Percentiles rank a stretch among this genome's conserved stretches.
Conservation (phyloP, 1,284 basidiomycete genomes). For the Marasmius fiardii region DNA sequence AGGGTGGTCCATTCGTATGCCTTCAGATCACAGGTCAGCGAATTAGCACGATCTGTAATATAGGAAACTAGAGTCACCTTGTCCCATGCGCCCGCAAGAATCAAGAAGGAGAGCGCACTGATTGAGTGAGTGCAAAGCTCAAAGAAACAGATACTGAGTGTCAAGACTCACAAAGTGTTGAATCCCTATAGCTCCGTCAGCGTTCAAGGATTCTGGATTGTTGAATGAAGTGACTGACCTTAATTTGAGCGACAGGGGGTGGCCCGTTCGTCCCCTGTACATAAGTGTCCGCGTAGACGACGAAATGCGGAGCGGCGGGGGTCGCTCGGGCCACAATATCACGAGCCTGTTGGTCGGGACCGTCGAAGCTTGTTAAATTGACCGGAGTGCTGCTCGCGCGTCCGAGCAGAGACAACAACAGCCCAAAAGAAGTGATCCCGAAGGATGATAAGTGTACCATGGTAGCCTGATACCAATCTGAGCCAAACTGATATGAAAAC, state of each 20-base stretch:
- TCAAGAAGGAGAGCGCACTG: constrained; percentile 41
- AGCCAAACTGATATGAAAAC: background rate
- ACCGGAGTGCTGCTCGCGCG: constrained; percentile 17
- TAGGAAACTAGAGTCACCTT: constrained; percentile 20
- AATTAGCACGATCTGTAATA: background rate
- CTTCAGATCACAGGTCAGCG: background rate
- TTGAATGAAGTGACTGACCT: constrained; percentile 22
- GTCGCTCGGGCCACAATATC: constrained; percentile 38
- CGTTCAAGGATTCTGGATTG: background rate
- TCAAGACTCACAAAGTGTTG: constrained; percentile 44
- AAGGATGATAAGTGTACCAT: constrained; percentile 10
- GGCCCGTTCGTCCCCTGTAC: constrained; percentile 34
- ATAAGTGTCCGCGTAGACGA: constrained; percentile 40
- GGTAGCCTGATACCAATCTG: background rate
- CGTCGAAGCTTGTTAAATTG: constrained; percentile 20
- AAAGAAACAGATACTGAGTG: background rate
- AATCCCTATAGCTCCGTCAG: constrained; percentile 31
- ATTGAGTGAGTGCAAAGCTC: background rate
- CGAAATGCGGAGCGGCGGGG: constrained; percentile 37
- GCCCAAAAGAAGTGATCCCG: constrained; percentile 14
- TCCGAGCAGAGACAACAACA: constrained; percentile 13
- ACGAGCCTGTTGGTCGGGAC: constrained; percentile 30
- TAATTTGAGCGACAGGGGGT: constrained; percentile 31
- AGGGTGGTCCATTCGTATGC: constrained; percentile 11
- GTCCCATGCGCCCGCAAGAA: constrained; percentile 40